Percentiles rank a stretch among this genome's conserved stretches.
Conservation (phyloP, 768 basidiomycete genomes). For the Leucocoprinus sp. region DNA sequence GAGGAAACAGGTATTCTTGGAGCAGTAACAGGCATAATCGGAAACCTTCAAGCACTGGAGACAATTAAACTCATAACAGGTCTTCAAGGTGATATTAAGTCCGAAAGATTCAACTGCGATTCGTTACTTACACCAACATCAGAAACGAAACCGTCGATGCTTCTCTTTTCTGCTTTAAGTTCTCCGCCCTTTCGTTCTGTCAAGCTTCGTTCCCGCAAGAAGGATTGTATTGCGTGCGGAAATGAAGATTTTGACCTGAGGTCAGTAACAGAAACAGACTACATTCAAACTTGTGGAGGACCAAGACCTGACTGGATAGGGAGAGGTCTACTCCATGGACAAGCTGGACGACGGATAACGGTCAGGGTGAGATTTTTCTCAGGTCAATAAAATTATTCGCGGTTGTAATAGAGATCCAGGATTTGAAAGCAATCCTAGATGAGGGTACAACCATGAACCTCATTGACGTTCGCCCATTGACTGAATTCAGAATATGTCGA, state of each 20-base stretch:
- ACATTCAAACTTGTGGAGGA: conserved; percentile 84
- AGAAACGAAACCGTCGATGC: conserved; percentile 58
- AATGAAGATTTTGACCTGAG: conserved; percentile 12
- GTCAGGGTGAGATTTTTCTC: conserved; percentile 28
- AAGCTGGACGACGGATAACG: conserved; percentile 33
- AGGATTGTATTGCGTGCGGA: conserved; percentile 73
- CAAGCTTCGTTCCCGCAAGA: conserved; percentile 66
- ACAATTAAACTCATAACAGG: conserved; percentile 73
- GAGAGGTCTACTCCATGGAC: conserved; percentile 38
- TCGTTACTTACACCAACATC: neutral
- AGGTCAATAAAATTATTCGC: neutral
- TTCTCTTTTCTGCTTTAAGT: conserved; percentile 68
- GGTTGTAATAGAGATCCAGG: conserved; percentile 25
- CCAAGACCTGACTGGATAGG: conserved; percentile 56
- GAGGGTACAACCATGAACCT: conserved; percentile 28
- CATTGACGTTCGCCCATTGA: conserved; percentile 72
- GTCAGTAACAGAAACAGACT: conserved; percentile 38
- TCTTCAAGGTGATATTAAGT: conserved; percentile 43
- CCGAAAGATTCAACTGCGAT: neutral
- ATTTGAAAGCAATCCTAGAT: conserved; percentile 33
- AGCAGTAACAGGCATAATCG: conserved; percentile 82
- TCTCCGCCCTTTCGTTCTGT: conserved; percentile 71
- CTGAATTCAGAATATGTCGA: conserved; percentile 83
- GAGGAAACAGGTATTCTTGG: conserved; percentile 88
- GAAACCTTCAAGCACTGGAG: conserved; percentile 84